phyloP scores from a whole-genome alignment of 2,329 filamentous ascomycete species.

The Talaromyces sp. region DNA sequence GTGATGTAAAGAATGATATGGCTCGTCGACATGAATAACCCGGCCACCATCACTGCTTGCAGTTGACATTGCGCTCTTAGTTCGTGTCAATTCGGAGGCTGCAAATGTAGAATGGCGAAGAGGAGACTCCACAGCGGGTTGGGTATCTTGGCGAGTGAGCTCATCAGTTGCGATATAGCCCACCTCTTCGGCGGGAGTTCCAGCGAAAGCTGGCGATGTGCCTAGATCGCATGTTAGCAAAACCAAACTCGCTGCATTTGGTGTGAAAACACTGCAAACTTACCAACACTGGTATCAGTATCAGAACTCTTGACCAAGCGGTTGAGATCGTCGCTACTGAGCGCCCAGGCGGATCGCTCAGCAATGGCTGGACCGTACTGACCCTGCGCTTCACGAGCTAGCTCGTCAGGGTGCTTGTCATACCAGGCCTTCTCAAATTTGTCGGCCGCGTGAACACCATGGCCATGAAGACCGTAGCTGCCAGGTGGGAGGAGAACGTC shows the following conservation, averaged over 20 bases:
- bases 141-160: slow-evolving; percentile 65
- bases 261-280: slow-evolving; percentile 21
- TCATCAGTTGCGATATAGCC: slow-evolving; percentile 85
- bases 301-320: slow-evolving; percentile 76
- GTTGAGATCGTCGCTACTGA: slow-evolving; percentile 87
- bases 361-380: slow-evolving; percentile 59
- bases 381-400: slow-evolving; percentile 66
- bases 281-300: slow-evolving; percentile 53
- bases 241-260: background rate
- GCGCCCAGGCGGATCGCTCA: slow-evolving; percentile 69
- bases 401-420: slow-evolving; percentile 80
- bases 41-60: slow-evolving; percentile 23
- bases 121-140: slow-evolving; percentile 50
- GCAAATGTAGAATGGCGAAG: slow-evolving; percentile 51
- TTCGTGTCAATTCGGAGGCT: slow-evolving; percentile 45
- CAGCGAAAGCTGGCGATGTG: slow-evolving; percentile 58
- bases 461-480: slow-evolving; percentile 89
- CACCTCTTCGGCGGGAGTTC: slow-evolving; percentile 86
- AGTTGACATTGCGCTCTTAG: slow-evolving; percentile 20
- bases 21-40: slow-evolving; percentile 76
- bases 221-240: slow-evolving; percentile 47
- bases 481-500: slow-evolving; percentile 73
- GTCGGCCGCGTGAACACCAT: slow-evolving; percentile 65
- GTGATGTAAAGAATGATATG: slow-evolving; percentile 43
- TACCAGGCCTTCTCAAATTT: slow-evolving; percentile 91